A percentile compares a stretch with the other conserved stretches of the same genome.
Evolutionary conservation across 805 yeast species (phyloP).

Genomic region (Cyberlindnera sargentensis): DNA sequence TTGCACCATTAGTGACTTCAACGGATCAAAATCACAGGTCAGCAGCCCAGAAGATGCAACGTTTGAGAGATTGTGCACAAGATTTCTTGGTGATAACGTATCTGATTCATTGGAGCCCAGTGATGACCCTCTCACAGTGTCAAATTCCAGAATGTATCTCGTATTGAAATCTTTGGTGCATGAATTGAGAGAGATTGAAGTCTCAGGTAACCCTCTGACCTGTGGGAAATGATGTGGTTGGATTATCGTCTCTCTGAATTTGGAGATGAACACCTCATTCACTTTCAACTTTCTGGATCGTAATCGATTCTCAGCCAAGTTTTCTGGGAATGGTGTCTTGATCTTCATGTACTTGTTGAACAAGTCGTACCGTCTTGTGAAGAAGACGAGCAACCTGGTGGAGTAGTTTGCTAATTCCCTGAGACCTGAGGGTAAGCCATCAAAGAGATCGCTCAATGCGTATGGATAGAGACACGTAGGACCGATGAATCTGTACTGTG

Average conservation of each 20-base stretch:
- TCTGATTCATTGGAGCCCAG: background rate
- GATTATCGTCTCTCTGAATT: constrained; percentile 11
- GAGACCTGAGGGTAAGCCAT: constrained; percentile 7
- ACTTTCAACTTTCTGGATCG: constrained; percentile 16
- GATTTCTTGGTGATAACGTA: too few species aligned
- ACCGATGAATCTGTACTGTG: constrained; percentile 19
- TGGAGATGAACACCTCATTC: constrained; percentile 11
- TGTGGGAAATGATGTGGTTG: constrained; percentile 19
- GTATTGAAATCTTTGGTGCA: constrained; percentile 13
- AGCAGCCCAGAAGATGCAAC: constrained; percentile 9
- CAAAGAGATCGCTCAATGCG: constrained; percentile 4
- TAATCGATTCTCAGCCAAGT: constrained; percentile 12
- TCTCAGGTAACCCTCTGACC: background rate
- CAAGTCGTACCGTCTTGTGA: constrained; percentile 18
- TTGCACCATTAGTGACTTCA: constrained; percentile 1
- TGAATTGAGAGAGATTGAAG: constrained; percentile 3
- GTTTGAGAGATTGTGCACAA: background rate
- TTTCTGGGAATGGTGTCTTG: constrained; percentile 15
- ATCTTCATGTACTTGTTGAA: constrained; percentile 19
- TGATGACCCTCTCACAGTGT: background rate
- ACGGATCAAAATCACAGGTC: constrained; percentile 15
- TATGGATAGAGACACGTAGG: constrained; percentile 19
- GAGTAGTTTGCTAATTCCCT: constrained; percentile 12
- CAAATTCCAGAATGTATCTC: constrained; percentile 8
- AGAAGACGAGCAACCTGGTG: constrained; percentile 14